Evolutionary conservation across 192 early-diverging fungal species (phyloP), one percentile per base, ranked within the genome.

Genomic region (Endogone sp.): DNA sequence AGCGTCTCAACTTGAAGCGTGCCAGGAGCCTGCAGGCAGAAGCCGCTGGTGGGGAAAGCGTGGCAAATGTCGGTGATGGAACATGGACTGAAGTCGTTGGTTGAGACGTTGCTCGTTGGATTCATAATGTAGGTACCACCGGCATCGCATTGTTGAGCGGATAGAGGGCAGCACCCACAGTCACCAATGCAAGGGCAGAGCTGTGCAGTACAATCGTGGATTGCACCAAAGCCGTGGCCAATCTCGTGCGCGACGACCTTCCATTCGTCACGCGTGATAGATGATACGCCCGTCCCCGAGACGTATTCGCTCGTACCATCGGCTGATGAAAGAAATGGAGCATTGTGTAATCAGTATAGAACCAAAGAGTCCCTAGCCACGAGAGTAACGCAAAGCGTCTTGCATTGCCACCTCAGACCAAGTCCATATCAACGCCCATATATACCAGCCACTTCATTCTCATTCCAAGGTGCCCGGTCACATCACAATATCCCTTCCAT

Each of bases 191-290:
- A 85, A 13, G 87, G 84, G 57, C 94, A 95, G n/a, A 83, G 80
- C 21, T 72, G 60, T 23, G 72, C 49, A 2, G 85, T 91, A 69
- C 96, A 98, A 73, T 98, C 96, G 72, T 98, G 95, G 62, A 83
- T 83, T 2, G 95, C 95, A 44, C 95, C 79, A 78, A 92, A 92
- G 49, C 87, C 87, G 70, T 96, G 95, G 24, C 95, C 94, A 73
- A 96, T 87, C 77, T 96, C 96, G 72, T 98, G 96, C 26, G 96
- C 96, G 10, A 96, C 89, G 3, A 95, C 90, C 79, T 94, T 94
- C 94, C 94, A 98, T 75, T 95, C 92, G 65, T 88, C 88, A n/a
- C 86, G 83, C 21, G 85, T 87, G n/a, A 87, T 84, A 0, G 94
- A 91, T 21, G 92, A 94, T 2, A 98, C 89, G 37, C 90, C 96